These are phyloP conservation scores for Diophrys appendiculata DNA, from an alignment of 73 alveolate genomes.

Conservation along the genomic window DNA sequence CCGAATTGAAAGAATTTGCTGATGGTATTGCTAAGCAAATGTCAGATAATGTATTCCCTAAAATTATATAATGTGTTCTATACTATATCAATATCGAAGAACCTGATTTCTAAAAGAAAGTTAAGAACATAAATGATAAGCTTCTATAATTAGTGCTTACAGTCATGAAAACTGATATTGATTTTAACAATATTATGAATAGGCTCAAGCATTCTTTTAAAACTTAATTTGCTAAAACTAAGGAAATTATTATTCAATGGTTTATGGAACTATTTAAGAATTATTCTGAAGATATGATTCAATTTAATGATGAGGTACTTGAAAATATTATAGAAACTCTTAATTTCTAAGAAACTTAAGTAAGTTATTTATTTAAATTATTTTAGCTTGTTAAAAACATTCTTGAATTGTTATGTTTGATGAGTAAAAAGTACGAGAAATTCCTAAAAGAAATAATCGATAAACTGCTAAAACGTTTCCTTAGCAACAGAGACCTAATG, in stretches of 20 bases:
- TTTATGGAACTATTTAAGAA: conserved; percentile 51
- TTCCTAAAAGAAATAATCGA: conserved; percentile 53
- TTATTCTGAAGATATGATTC: conserved; percentile 45
- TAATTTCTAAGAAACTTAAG: conserved; percentile 42
- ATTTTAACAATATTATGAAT: conserved; percentile 31
- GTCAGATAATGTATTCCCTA: conserved; percentile 34
- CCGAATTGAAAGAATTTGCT: neutral
- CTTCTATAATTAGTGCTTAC: conserved; percentile 44
- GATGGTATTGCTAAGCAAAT: neutral
- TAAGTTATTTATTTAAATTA: neutral
- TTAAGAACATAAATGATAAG: conserved; percentile 21
- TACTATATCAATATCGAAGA: conserved; percentile 26
- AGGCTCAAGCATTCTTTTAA: conserved; percentile 40
- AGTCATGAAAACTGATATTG: conserved; percentile 28
- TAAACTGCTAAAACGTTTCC: conserved; percentile 44
- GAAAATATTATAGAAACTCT: conserved; percentile 53
- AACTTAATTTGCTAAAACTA: conserved; percentile 24
- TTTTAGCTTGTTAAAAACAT: conserved; percentile 42
- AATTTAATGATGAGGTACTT: conserved; percentile 37
- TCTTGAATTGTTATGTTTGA: conserved; percentile 49
- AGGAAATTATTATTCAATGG: conserved; percentile 61
- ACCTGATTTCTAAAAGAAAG: neutral
- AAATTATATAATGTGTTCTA: conserved; percentile 40
- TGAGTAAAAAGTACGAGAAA: conserved; percentile 47
- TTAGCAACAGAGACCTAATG: conserved; percentile 28